Evolutionary conservation across 176 grass and related monocot genomes (phyloP).

Genomic region (Cymbopogon citratus): DNA sequence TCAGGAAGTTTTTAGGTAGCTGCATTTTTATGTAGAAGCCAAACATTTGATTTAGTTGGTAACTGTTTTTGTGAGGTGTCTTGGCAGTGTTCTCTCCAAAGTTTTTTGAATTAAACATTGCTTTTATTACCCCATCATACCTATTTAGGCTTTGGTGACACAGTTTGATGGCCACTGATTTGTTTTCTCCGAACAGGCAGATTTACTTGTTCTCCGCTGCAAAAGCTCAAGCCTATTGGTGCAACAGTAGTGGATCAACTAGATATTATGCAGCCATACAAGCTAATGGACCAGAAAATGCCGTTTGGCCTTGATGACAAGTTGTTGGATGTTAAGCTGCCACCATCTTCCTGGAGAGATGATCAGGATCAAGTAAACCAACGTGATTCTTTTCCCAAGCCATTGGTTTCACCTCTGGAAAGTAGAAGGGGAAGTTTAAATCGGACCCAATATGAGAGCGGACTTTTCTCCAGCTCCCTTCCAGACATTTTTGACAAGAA

Average conservation of each 20-base stretch:
- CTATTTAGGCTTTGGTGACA: background rate
- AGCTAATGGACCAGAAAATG: constrained; percentile 52
- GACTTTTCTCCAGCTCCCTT: constrained; percentile 74
- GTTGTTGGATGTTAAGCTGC: constrained; percentile 38
- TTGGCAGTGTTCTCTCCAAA: constrained; percentile 10
- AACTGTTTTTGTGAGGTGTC: background rate
- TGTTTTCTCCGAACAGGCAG: constrained; percentile 25
- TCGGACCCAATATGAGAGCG: constrained; percentile 46
- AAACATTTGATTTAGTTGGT: constrained; percentile 15
- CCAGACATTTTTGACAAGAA: constrained; percentile 78
- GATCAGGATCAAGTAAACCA: constrained; percentile 39
- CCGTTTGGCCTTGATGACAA: constrained; percentile 42
- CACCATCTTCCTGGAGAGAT: constrained; percentile 31
- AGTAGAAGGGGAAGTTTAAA: constrained; percentile 37
- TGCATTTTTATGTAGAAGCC: constrained; percentile 24
- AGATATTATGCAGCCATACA: constrained; percentile 32
- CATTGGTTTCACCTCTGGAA: constrained; percentile 41
- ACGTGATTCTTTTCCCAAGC: constrained; percentile 30
- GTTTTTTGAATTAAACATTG: constrained; percentile 18
- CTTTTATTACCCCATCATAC: constrained; percentile 16
- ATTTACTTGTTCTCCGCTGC: constrained; percentile 45
- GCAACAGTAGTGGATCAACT: constrained; percentile 25
- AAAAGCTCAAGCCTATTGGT: constrained; percentile 33
- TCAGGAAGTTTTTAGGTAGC: constrained; percentile 14
- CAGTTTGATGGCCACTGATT: background rate